Conservation (phyloP, 2,329 filamentous ascomycete genomes). For the Aspergillus tamarii region DNA sequence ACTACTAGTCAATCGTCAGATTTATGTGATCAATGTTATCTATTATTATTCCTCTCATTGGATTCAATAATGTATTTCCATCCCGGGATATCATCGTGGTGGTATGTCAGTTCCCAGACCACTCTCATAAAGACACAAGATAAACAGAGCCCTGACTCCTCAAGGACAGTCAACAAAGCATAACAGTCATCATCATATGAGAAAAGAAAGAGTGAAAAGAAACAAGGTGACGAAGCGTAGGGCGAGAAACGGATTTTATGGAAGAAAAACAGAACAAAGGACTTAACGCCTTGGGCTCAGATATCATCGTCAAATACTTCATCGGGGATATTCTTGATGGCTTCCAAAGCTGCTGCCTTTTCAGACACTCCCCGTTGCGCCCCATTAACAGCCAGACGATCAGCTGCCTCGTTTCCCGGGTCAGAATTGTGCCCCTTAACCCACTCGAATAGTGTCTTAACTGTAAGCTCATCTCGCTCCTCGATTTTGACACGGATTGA, state of each 20-base stretch:
- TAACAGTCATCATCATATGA: not conserved
- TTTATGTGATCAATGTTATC: not conserved
- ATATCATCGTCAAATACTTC: conserved; percentile 30
- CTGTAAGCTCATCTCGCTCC: conserved; percentile 63
- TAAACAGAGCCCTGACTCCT: not conserved
- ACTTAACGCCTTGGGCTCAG: conserved; percentile 5
- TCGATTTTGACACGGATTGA: conserved; percentile 72
- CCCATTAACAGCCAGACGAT: conserved; percentile 72
- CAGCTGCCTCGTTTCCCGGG: conserved; percentile 78
- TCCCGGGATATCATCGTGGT: conserved; percentile 1
- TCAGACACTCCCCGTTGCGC: conserved; percentile 50
- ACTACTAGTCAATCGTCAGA: not conserved
- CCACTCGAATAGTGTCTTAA: conserved; percentile 76
- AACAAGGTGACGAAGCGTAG: not conserved
- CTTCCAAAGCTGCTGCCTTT: conserved; percentile 31
- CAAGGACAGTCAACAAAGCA: conserved; percentile 3
- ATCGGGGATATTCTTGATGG: conserved; percentile 28
- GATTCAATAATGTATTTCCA: not conserved
- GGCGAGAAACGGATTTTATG: not conserved
- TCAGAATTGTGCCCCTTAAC: conserved; percentile 81
- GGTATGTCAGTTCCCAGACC: not conserved
- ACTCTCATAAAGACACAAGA: not conserved
- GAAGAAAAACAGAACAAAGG: not conserved
- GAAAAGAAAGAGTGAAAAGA: not conserved
- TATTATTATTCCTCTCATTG: not conserved